Evolutionary conservation across 2,329 filamentous ascomycete genomes (phyloP), one percentile per base, ranked within the genome.

Genomic region (Verticillium zaregamsianum): DNA sequence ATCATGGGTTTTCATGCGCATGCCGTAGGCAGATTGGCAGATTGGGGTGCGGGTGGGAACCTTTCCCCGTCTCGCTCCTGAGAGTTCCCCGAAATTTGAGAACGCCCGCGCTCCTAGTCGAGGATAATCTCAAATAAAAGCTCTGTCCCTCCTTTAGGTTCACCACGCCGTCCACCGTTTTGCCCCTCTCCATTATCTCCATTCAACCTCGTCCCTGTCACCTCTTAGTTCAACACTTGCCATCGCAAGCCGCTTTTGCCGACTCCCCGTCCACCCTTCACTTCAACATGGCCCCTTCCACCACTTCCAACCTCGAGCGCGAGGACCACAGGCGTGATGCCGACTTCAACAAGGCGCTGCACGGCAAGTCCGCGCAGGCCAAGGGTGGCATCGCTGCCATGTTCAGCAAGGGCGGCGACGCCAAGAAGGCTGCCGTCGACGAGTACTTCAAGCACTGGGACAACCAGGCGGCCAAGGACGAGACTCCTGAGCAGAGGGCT

Each of bases 371-470:
- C 60, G 82, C 91, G 58, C 77, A 88, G 72, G 86, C 86, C 55
- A 79, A 82, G 61, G 91, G 90, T 72, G 91, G 92, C 68, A 85
- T 97, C 70, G 80, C 86, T 69, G 90, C 93, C 69, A 92, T 96
- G 87, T 80, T 95, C 68, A 82, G 83, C 73, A 97, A 97, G 79
- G 87, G 94, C 75, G 70, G 68, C 49, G 72, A 80, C 12, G 91
- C 91, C 1, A 89, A 94, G 69, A 86, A 90, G 71, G 87, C 88
- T 61, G 90, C 91, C 23, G 84, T 91, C 23, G 89, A 93, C 69
- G 90, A 93, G 73, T 95, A 95, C 79, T 95, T 94, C 81, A 93
- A 94, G 82, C 91, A 93, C 74, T 95, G 90, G 89, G 91, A 95
- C 76, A 89, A 92, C 80, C 92, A 94, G 78, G 77, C 80, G 57